Conservation (phyloP, 2,329 filamentous ascomycete species). For the Cryphonectria japonica region DNA sequence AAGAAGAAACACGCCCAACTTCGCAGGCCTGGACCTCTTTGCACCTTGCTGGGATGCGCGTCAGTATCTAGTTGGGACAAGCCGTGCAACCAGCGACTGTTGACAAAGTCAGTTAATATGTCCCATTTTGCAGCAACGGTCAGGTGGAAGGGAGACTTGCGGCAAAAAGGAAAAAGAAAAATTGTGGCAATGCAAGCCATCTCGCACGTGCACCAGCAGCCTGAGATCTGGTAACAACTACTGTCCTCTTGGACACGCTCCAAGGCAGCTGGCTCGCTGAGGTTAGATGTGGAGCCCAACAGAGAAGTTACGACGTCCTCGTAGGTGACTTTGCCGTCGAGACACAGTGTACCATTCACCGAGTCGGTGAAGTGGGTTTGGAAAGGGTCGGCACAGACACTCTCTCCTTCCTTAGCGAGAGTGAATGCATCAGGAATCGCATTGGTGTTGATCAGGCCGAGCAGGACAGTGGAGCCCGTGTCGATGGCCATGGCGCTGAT, state of each 20-base stretch:
- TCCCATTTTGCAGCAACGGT: too few species aligned
- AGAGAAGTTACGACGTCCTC: background rate
- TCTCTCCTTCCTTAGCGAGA: background rate
- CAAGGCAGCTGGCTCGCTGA: background rate
- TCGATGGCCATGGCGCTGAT: slow-evolving; percentile 3
- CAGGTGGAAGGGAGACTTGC: background rate
- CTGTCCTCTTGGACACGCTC: background rate
- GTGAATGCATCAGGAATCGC: background rate
- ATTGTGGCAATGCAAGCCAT: slow-evolving; percentile 10
- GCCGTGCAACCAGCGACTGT: slow-evolving; percentile 10
- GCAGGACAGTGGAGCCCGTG: background rate
- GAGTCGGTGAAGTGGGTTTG: background rate
- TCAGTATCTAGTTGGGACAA: slow-evolving; percentile 7
- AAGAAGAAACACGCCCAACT: background rate
- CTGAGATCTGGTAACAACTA: background rate
- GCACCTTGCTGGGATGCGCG: background rate
- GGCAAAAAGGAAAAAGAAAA: background rate
- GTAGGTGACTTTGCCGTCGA: background rate
- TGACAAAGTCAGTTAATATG: background rate
- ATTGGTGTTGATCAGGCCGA: background rate
- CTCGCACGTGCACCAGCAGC: slow-evolving; percentile 9
- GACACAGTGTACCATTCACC: slow-evolving; percentile 9
- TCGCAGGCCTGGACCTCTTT: background rate
- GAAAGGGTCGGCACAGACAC: background rate
- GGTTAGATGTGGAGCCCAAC: background rate